phyloP scores from a whole-genome alignment of 441 rosid genomes.

The Oxalis stricta region DNA sequence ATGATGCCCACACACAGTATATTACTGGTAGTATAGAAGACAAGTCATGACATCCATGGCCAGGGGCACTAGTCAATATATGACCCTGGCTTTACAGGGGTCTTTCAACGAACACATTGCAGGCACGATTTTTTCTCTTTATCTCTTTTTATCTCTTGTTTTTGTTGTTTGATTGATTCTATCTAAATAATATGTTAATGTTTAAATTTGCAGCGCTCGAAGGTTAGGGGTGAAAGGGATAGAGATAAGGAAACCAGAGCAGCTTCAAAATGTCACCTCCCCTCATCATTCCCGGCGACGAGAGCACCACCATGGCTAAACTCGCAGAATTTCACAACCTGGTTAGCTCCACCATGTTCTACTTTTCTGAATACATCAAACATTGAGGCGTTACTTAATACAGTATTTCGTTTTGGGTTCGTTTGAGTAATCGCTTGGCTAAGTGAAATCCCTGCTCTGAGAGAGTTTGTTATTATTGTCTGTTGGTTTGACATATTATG shows the following conservation, averaged over 20 bases:
- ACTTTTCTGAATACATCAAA: no score
- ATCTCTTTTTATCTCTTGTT: neutral
- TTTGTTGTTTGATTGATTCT: neutral
- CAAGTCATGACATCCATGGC: no score
- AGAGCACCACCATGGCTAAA: slow-evolving; percentile 98
- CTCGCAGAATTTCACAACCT: slow-evolving; percentile 80
- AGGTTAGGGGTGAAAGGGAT: slow-evolving; percentile 77
- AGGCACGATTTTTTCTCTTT: slow-evolving; percentile 14
- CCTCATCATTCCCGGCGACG: slow-evolving; percentile 92
- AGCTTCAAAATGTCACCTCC: slow-evolving; percentile 54
- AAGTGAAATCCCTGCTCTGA: no score
- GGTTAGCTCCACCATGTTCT: slow-evolving; percentile 18
- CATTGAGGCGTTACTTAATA: no score
- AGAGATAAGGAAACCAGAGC: slow-evolving; percentile 79
- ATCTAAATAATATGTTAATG: neutral
- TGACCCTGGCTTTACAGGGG: slow-evolving; percentile 87
- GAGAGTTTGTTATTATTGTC: no score
- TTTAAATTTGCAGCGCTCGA: slow-evolving; percentile 35
- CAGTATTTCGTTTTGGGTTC: neutral
- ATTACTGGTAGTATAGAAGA: no score
- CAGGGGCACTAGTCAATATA: slow-evolving; percentile 78
- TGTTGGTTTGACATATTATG: no score
- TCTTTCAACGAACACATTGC: slow-evolving; percentile 94
- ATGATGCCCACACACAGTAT: no score
- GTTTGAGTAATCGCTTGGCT: neutral